Evolutionary conservation across 1,139 yeast species (phyloP), one percentile per base, ranked within the genome.

Genomic region (Yarrowia galli): DNA sequence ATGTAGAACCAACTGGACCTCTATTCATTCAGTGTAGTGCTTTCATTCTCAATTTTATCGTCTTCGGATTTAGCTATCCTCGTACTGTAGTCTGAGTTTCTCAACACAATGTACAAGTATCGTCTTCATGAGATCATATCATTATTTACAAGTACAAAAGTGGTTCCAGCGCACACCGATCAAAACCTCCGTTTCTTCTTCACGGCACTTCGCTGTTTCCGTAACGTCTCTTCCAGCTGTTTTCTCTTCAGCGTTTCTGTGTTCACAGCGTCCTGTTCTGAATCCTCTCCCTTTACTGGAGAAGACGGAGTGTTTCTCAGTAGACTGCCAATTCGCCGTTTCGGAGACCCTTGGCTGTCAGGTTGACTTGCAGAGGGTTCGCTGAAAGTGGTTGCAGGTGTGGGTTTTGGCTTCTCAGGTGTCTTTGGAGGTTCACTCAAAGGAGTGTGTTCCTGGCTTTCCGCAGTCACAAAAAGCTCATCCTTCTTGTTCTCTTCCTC

Each of bases 321-420:
- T 4, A 58, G 16, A 36, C 66, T 48, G 3, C 66, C 66, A 23
- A 42, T 60, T 61, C 61, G 49, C 49, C 65, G 53, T 66, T 35
- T 71, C 64, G 49, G 72, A 65, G 23, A 53, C 12, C 51, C 35
- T 15, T 58, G 64, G 20, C 40, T 58, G 2, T 42, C 49, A 2
- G 9, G 16, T 42, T 58, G 64, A 13, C 64, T 58, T 1, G 48
- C 23, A 9, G 16, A 48, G 6, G 53, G 53, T 16, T 48, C 53
- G 0, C 8, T 10, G 9, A n/a, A 28, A 6, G 53, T 4, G 20
- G 15, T 46, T 2, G 35, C 20, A 6, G 16, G 46, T 12, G 23
- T 42, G 2, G 36, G 36, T n/a, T 28, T 48, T 10, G 48, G 56
- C 18, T 49, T 49, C 36, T 49, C 56, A 0, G 56, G 56, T 3